These are phyloP conservation scores for Diutina ranongensis DNA, from an alignment of 1,139 yeast genomes.

Conservation along the genomic window DNA sequence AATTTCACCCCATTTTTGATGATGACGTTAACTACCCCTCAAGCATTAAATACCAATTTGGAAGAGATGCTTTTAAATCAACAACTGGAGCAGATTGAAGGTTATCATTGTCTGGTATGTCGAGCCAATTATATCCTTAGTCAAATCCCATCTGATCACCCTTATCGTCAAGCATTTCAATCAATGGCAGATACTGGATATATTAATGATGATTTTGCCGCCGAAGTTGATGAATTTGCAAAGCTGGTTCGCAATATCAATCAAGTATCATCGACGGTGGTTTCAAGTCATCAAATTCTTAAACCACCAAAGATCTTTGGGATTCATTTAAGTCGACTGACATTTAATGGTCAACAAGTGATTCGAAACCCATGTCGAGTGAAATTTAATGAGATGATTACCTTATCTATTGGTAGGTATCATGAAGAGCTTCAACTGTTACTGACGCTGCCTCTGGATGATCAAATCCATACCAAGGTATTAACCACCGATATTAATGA, in stretches of 20 bases:
- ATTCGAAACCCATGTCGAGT: constrained; percentile 73
- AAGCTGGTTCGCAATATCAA: constrained; percentile 23
- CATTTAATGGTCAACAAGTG: constrained; percentile 59
- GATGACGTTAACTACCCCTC: constrained; percentile 67
- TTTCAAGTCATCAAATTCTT: constrained; percentile 48
- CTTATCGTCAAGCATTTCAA: background rate
- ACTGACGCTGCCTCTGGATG: constrained; percentile 3
- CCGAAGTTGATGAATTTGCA: constrained; percentile 33
- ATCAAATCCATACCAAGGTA: constrained; percentile 14
- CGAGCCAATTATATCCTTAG: background rate
- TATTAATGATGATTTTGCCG: constrained; percentile 52
- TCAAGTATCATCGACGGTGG: constrained; percentile 48
- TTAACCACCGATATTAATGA: constrained; percentile 33
- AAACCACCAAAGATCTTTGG: constrained; percentile 63
- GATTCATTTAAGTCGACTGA: constrained; percentile 73
- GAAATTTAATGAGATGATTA: constrained; percentile 45
- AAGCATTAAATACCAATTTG: constrained; percentile 35
- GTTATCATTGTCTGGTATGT: constrained; percentile 1
- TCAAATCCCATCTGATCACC: background rate
- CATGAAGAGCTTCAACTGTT: constrained; percentile 8
- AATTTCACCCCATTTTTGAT: constrained; percentile 55
- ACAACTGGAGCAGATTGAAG: constrained; percentile 28
- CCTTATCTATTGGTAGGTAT: constrained; percentile 17
- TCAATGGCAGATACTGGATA: constrained; percentile 10
- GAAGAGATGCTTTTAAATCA: constrained; percentile 44